phyloP scores from a whole-genome alignment of 2,329 filamentous ascomycete species.

The Curvularia lunata region DNA sequence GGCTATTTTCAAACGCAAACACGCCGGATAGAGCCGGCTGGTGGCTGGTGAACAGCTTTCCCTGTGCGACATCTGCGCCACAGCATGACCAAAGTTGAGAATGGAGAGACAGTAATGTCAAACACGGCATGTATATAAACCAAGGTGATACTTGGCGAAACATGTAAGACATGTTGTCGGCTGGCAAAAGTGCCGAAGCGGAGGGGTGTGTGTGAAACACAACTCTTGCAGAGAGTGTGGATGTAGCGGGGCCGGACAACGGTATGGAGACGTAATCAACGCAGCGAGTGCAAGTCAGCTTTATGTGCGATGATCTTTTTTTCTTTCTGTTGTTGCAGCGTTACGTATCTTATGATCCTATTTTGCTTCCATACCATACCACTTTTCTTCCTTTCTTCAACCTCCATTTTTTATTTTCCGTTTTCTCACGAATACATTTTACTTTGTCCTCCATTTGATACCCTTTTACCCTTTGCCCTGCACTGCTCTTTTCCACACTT shows the following conservation, averaged over 20 bases:
- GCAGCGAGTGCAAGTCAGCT: neutral
- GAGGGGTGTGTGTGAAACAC: neutral
- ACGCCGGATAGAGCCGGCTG: constrained; percentile 29
- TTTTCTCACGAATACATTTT: neutral
- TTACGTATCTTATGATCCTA: neutral
- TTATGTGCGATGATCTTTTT: neutral
- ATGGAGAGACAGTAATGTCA: constrained; percentile 5
- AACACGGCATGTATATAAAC: neutral
- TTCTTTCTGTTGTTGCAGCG: neutral
- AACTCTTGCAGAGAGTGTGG: neutral
- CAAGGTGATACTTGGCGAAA: constrained; percentile 24
- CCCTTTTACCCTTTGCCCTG: neutral
- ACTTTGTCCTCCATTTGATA: neutral
- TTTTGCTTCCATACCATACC: neutral
- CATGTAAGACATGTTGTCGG: constrained; percentile 6
- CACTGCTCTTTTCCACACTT: neutral
- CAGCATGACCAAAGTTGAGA: neutral
- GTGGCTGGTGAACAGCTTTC: constrained; percentile 25
- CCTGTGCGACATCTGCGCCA: neutral
- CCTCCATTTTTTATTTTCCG: neutral
- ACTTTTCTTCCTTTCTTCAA: neutral
- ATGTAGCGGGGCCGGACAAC: neutral
- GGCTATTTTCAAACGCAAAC: constrained; percentile 46
- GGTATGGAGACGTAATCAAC: neutral
- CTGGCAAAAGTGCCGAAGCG: neutral